phyloP scores from a whole-genome alignment of 2,329 filamentous ascomycete genomes.

The Sclerotinia subarctica region DNA sequence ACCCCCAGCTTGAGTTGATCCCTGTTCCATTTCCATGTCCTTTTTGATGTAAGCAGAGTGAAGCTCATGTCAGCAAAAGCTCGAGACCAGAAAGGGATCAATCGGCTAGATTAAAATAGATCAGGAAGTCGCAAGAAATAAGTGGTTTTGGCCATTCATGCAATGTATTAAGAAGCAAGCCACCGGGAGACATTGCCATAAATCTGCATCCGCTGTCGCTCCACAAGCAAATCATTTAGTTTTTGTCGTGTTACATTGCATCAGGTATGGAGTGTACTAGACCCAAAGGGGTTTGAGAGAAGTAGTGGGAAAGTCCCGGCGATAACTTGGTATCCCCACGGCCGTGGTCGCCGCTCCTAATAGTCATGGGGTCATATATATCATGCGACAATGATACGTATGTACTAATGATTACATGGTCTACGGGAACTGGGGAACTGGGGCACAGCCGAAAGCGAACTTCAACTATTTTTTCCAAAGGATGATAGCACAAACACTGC shows the following conservation, averaged over 20 bases:
- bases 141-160: neutral
- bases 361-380: neutral
- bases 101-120: neutral
- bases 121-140: neutral
- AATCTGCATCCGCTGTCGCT: neutral
- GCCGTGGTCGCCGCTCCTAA: neutral
- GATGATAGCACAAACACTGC: neutral
- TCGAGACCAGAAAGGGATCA: neutral
- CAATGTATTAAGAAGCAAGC: neutral
- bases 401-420: neutral
- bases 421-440: neutral
- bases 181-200: neutral
- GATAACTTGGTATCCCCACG: neutral
- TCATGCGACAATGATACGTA: neutral
- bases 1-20: neutral
- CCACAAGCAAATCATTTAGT: neutral
- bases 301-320: neutral
- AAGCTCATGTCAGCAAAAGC: constrained; percentile 14
- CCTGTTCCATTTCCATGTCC: neutral
- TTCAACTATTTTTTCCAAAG: neutral
- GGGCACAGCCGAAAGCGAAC: neutral
- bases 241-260: neutral
- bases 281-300: neutral
- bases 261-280: neutral
- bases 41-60: constrained; percentile 10